A percentile compares a stretch with the other conserved stretches of the same genome.
Conservation (phyloP, 2,329 filamentous ascomycete species). For the Ophiostoma ulmi region DNA sequence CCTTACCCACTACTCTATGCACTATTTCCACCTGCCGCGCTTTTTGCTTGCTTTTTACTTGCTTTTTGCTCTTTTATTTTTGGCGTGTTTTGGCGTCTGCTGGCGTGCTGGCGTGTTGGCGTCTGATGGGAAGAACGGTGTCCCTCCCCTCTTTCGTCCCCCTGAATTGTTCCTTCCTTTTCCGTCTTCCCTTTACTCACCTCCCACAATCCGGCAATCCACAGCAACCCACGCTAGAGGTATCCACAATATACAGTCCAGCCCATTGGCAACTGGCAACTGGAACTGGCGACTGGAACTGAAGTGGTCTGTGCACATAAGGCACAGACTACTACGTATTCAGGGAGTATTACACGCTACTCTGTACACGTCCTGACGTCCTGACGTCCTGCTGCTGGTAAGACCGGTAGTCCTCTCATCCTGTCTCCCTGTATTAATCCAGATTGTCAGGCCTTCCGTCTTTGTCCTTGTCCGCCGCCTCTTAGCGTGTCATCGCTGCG, state of each 20-base stretch:
- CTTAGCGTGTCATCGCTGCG: slow-evolving; percentile 11
- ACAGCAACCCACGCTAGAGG: not conserved
- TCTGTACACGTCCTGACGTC: not conserved
- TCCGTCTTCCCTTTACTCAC: not conserved
- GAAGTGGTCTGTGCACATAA: slow-evolving; percentile 1
- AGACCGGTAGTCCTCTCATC: not conserved
- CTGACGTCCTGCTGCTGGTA: not conserved
- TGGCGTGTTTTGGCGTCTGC: not conserved
- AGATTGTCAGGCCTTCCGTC: not conserved
- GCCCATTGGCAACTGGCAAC: not conserved
- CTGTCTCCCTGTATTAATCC: not conserved
- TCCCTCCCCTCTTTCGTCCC: not conserved
- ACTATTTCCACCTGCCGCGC: not conserved
- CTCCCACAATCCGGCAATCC: not conserved
- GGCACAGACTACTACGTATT: too few relatives aligned
- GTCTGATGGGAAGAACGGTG: not conserved
- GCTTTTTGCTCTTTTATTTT: not conserved
- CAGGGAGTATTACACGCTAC: not conserved
- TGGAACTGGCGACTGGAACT: not conserved
- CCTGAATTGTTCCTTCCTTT: slow-evolving; percentile 1
- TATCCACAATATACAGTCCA: not conserved
- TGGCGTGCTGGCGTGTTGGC: not conserved
- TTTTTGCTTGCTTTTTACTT: not conserved
- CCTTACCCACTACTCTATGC: too few relatives aligned
- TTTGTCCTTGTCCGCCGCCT: not conserved